A percentile compares a stretch with the other conserved stretches of the same genome.
phyloP scores from a whole-genome alignment of 169 alveolate species.

The Hammondia hammondi region DNA sequence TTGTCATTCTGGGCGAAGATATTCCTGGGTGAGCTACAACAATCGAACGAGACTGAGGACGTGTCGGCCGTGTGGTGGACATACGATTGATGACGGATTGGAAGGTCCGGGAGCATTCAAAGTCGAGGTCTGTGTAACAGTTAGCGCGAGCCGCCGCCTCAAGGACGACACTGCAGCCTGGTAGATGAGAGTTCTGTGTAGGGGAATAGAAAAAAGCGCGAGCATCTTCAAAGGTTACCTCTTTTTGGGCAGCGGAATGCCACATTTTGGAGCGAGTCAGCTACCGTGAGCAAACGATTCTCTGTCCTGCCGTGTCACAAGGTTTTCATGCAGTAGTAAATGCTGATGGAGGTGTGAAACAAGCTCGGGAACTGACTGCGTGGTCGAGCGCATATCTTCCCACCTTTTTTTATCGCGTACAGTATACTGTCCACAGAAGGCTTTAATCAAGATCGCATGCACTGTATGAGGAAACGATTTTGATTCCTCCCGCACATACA shows the following conservation, averaged over 20 bases:
- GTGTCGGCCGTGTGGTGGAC: neutral
- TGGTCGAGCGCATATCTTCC: too few species aligned
- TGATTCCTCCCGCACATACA: too few species aligned
- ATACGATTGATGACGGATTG: neutral
- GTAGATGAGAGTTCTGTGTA: conserved; percentile 79
- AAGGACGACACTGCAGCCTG: conserved; percentile 88
- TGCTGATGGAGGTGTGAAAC: too few species aligned
- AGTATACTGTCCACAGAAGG: too few species aligned
- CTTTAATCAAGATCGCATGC: too few species aligned
- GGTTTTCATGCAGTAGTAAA: too few species aligned
- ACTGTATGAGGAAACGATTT: too few species aligned
- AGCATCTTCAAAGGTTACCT: neutral
- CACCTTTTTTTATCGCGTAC: too few species aligned
- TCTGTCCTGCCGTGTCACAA: neutral
- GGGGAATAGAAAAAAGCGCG: neutral
- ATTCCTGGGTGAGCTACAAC: too few species aligned
- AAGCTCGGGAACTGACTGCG: too few species aligned
- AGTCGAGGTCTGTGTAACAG: conserved; percentile 62
- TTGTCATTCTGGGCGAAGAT: too few species aligned
- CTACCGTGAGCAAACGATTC: neutral
- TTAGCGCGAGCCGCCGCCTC: conserved; percentile 89
- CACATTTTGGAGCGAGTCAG: neutral
- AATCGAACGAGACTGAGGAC: too few species aligned
- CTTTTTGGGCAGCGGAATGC: neutral
- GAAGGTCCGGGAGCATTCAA: conserved; percentile 25